phyloP scores from a whole-genome alignment of 2,329 filamentous ascomycete genomes.

The Ascochyta clinopodiicola region DNA sequence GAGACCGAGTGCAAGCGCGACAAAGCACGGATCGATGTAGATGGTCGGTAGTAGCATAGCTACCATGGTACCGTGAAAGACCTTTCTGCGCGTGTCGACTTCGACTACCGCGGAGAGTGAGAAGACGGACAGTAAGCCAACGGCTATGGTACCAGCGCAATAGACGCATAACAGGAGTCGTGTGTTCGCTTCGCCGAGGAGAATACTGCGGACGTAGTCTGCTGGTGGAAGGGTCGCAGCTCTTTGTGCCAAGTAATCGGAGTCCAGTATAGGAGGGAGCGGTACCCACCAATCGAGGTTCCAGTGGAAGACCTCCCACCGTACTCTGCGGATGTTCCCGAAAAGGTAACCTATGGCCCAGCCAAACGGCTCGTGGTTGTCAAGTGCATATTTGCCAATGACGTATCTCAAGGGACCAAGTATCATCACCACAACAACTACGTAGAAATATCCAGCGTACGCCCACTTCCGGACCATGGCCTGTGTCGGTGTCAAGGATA shows the following conservation, averaged over 20 bases:
- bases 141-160: constrained; percentile 71
- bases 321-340: constrained; percentile 75
- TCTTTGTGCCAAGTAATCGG: constrained; percentile 18
- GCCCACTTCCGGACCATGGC: constrained; percentile 79
- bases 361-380: constrained; percentile 80
- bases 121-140: constrained; percentile 78
- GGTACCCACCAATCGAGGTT: constrained; percentile 78
- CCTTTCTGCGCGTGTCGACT: constrained; percentile 93
- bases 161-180: constrained; percentile 79
- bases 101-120: constrained; percentile 78
- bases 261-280: constrained; percentile 61
- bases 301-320: constrained; percentile 72
- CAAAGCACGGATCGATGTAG: constrained; percentile 85
- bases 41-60: constrained; percentile 89
- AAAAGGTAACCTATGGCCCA: constrained; percentile 93
- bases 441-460: constrained; percentile 82
- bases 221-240: constrained; percentile 49
- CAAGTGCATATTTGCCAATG: constrained; percentile 70
- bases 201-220: constrained; percentile 67
- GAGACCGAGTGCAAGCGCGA: constrained; percentile 77
- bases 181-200: constrained; percentile 78
- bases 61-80: constrained; percentile 99
- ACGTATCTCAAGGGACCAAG: constrained; percentile 74
- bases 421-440: constrained; percentile 69
- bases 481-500: constrained; percentile 80